phyloP scores from a whole-genome alignment of 495 filamentous ascomycete genomes.

The Aspergillus bridgeri region DNA sequence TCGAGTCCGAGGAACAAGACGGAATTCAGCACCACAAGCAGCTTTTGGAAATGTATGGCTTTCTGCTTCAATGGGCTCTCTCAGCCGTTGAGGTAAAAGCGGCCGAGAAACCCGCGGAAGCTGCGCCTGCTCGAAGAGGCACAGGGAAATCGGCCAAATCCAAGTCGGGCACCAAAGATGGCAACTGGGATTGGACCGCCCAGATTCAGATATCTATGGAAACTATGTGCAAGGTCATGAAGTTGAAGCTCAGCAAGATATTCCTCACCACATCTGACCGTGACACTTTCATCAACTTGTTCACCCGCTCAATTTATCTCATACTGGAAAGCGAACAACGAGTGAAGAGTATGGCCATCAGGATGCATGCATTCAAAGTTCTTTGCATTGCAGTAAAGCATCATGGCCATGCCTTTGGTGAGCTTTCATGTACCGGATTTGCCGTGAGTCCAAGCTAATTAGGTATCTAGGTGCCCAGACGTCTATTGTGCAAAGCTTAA shows the following conservation, averaged over 20 bases:
- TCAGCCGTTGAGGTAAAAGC: constrained; percentile 90
- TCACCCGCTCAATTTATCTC: constrained; percentile 91
- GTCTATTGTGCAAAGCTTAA: constrained; percentile 92
- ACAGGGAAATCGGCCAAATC: constrained; percentile 73
- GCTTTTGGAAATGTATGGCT: constrained; percentile 90
- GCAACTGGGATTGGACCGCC: constrained; percentile 78
- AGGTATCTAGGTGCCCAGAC: constrained; percentile 80
- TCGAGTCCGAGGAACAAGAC: constrained; percentile 90
- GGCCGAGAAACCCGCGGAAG: constrained; percentile 75
- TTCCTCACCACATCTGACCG: constrained; percentile 96
- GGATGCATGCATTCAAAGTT: constrained; percentile 97
- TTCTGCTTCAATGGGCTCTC: constrained; percentile 91
- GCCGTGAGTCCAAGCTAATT: constrained; percentile 14
- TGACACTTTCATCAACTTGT: constrained; percentile 88
- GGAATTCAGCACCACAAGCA: constrained; percentile 80
- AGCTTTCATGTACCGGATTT: constrained; percentile 13
- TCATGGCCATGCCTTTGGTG: constrained; percentile 95
- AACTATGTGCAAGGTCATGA: constrained; percentile 93
- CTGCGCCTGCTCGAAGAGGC: constrained; percentile 64
- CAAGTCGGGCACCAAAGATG: constrained; percentile 65
- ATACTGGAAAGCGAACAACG: constrained; percentile 91
- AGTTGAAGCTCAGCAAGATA: constrained; percentile 84
- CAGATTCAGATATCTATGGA: constrained; percentile 88
- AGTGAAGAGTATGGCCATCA: constrained; percentile 83
- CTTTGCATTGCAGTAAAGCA: constrained; percentile 97